Conservation (phyloP, 371 early-diverging fungal species). For the Mucor ambiguus region DNA sequence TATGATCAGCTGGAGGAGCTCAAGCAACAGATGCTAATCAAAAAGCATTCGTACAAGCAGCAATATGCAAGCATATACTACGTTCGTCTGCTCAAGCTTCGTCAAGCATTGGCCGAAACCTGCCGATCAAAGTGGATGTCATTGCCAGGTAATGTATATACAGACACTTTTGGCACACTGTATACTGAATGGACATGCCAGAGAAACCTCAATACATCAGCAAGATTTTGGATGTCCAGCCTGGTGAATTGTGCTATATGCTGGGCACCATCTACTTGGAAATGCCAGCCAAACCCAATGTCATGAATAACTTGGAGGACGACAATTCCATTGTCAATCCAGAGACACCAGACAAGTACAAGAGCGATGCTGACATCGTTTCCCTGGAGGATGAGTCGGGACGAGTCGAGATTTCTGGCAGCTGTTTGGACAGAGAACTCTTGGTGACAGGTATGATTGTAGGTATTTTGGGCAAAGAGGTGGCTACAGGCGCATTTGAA, state of each 20-base stretch:
- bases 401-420: constrained; percentile 70
- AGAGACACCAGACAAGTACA: constrained; percentile 67
- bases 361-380: constrained; percentile 61
- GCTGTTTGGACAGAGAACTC: constrained; percentile 43
- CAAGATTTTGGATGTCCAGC: constrained; percentile 71
- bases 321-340: constrained; percentile 74
- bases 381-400: constrained; percentile 93
- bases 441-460: constrained; percentile 79
- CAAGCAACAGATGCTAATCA: constrained; percentile 50
- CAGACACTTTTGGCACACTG: no score
- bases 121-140: constrained; percentile 60
- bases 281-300: constrained; percentile 84
- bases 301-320: constrained; percentile 79
- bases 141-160: constrained; percentile 30
- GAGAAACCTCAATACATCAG: constrained; percentile 51
- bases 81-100: constrained; percentile 67
- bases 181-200: not conserved
- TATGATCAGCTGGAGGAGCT: constrained; percentile 42
- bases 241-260: constrained; percentile 66
- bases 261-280: constrained; percentile 89
- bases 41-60: constrained; percentile 62
- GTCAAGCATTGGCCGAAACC: constrained; percentile 52
- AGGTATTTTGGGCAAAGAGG: constrained; percentile 80
- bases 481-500: constrained; percentile 73
- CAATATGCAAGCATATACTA: constrained; percentile 91